These are phyloP conservation scores for Penicillium italicum DNA, from an alignment of 2,329 filamentous ascomycete species.

Conservation along the genomic window DNA sequence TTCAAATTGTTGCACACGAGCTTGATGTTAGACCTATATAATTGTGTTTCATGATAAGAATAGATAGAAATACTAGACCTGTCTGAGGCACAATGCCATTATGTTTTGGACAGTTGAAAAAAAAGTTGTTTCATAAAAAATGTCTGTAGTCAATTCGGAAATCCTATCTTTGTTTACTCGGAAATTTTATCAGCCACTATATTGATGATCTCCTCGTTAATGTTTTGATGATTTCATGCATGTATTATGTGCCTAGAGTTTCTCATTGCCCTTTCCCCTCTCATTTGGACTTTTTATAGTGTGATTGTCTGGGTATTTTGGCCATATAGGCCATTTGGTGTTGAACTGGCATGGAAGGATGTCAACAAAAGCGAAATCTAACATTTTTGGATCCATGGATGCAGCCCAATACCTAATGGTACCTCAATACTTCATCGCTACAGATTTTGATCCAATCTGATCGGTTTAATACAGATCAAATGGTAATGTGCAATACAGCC, in stretches of 20 bases:
- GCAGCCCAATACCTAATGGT: slow-evolving; percentile 2
- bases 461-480: not conserved
- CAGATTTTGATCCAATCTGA: not conserved
- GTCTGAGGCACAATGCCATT: slow-evolving; percentile 5
- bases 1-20: not conserved
- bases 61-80: not conserved
- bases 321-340: not conserved
- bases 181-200: slow-evolving; percentile 8
- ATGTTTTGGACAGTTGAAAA: not conserved
- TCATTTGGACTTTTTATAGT: not conserved
- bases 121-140: not conserved
- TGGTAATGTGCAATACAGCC: slow-evolving; percentile 5
- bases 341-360: not conserved
- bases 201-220: not conserved
- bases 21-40: not conserved
- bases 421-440: not conserved
- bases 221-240: not conserved
- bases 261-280: not conserved
- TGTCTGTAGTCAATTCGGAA: not conserved
- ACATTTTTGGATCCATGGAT: slow-evolving; percentile 7
- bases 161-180: not conserved
- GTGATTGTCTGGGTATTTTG: not conserved
- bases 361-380: slow-evolving; percentile 4
- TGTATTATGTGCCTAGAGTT: not conserved
- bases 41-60: not conserved